Evolutionary conservation across 1,139 yeast species (phyloP), one percentile per base, ranked within the genome.

Genomic region (Geotrichum histeridarum): DNA sequence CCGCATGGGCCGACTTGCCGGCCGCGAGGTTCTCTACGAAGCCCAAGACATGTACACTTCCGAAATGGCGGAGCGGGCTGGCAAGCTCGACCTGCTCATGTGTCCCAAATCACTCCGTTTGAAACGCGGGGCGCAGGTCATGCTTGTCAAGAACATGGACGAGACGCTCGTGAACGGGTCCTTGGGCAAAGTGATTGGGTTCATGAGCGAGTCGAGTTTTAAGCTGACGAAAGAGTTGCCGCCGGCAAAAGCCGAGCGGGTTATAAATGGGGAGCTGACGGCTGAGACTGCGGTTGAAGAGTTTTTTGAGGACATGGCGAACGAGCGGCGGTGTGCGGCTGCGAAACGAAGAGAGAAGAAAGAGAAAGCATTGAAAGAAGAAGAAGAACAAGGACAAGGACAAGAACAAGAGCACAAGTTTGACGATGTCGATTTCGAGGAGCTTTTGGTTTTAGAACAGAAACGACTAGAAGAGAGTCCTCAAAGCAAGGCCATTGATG

Each of bases 71-170:
- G 51, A 33, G 53, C 50, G 36, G 11, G 36, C 12, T 14, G 47
- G 47, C 38, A 62, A 62, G 36, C 69, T 88, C 41, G 75, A 77
- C n/a, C 81, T 83, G 61, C 83, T 89, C 60, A 74, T 93, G 69
- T 65, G 42, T 2, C 91, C 89, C 1, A 73, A 76, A 44, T 71
- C 71, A 35, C 69, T 93, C 22, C 74, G 74, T 11, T 73, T 93
- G 61, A 91, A 90, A 64, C 77, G 78, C 49, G 91, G 91, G 41
- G 93, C 97, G 0, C 99, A 93, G 70, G 99, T 93, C 0, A 94
- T 93, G 99, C 84, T 94, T 77, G 80, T 93, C 57, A 93, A 93
- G 68, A 94, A 93, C 67, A 77, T 87, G 55, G 97, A 91, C 67
- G 89, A 83, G 30, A 81, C 86, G 0, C 75, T 93, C 47, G 99